Percentiles rank a stretch among this genome's conserved stretches.
Conservation (phyloP, 2,329 filamentous ascomycete species). For the Arthrobotrys conoides region DNA sequence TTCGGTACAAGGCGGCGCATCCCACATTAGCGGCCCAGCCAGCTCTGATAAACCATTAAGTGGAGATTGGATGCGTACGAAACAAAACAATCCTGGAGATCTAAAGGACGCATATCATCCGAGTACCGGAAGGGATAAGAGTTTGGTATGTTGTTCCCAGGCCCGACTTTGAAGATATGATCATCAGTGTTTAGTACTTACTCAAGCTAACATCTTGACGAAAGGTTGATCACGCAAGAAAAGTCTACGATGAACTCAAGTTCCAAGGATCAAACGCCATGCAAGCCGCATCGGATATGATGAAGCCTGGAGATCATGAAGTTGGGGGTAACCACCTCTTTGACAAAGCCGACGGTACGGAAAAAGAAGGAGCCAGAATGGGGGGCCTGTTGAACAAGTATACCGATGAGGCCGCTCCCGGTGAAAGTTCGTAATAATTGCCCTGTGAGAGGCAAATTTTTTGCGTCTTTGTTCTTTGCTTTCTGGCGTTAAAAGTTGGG, state of each 20-base stretch:
- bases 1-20: conserved; percentile 24
- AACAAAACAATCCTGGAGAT: conserved; percentile 31
- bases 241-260: conserved; percentile 34
- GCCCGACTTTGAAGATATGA: background rate
- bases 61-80: conserved; percentile 39
- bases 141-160: conserved; percentile 2
- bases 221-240: conserved; percentile 23
- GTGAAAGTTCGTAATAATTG: conserved; percentile 30
- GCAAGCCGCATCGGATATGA: conserved; percentile 10
- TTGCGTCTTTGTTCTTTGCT: background rate
- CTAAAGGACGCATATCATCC: conserved; percentile 15
- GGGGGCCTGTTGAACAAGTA: conserved; percentile 33
- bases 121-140: conserved; percentile 34
- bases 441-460: background rate
- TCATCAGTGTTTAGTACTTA: background rate
- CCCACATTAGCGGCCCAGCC: conserved; percentile 22
- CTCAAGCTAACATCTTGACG: background rate
- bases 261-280: conserved; percentile 14
- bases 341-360: conserved; percentile 33
- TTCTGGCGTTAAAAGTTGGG: background rate
- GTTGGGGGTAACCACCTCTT: conserved; percentile 31
- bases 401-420: conserved; percentile 29
- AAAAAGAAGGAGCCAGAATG: conserved; percentile 29
- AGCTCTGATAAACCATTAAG: conserved; percentile 12
- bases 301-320: background rate